Percentiles rank a stretch among this genome's conserved stretches.
Conservation (phyloP, 2,329 filamentous ascomycete genomes). For the Colletotrichum sp. region DNA sequence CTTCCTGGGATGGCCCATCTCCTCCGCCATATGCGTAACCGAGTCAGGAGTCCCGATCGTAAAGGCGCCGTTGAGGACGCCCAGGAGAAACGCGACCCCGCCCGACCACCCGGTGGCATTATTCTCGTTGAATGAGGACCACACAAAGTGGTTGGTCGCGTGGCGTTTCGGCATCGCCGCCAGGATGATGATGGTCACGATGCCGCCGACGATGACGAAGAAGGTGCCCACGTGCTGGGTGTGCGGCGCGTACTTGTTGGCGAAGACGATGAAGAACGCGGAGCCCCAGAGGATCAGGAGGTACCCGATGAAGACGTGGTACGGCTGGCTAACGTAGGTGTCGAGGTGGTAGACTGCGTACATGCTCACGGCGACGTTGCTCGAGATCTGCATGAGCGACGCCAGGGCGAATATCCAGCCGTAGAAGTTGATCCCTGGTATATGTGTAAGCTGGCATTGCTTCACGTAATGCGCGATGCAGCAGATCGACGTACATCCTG, state of each 20-base stretch:
- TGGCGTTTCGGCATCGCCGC: conserved; percentile 57
- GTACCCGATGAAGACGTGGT: conserved; percentile 66
- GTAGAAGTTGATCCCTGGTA: conserved; percentile 55
- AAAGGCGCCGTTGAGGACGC: conserved; percentile 71
- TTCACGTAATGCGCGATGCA: background rate
- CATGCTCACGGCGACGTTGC: conserved; percentile 65
- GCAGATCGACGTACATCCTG: conserved; percentile 28
- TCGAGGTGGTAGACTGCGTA: conserved; percentile 63
- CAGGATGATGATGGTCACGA: conserved; percentile 58
- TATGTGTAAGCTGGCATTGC: rapidly evolving
- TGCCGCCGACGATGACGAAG: conserved; percentile 56
- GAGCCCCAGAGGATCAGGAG: conserved; percentile 60
- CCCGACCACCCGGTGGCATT: conserved; percentile 58
- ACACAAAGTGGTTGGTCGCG: conserved; percentile 58
- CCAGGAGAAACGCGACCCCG: conserved; percentile 68
- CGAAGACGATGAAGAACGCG: conserved; percentile 57
- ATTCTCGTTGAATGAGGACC: conserved; percentile 51
- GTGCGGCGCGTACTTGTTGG: conserved; percentile 60
- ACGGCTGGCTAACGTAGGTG: conserved; percentile 52
- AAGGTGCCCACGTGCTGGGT: conserved; percentile 58
- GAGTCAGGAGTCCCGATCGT: conserved; percentile 70
- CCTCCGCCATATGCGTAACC: conserved; percentile 66
- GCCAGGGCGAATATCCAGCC: conserved; percentile 69
- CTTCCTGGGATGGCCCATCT: conserved; percentile 52
- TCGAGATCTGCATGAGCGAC: conserved; percentile 62